These are phyloP conservation scores for Camellia granthamiana DNA, from an alignment of 148 eudicot species.

Conservation along the genomic window DNA sequence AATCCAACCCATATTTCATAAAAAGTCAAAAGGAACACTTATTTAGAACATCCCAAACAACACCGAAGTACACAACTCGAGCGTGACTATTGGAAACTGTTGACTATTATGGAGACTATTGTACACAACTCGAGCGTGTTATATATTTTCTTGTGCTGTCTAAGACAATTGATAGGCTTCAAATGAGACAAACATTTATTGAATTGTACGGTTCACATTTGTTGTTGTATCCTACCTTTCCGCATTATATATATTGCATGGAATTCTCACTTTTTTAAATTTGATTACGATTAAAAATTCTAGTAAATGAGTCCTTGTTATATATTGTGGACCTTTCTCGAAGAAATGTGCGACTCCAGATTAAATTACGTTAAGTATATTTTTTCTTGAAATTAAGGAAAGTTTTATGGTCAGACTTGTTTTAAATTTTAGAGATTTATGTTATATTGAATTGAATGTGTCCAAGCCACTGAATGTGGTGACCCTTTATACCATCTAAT, in stretches of 20 bases:
- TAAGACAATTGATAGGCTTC: neutral
- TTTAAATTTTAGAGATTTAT: neutral
- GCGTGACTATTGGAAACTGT: too few species aligned
- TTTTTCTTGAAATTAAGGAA: neutral
- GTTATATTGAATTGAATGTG: too few species aligned
- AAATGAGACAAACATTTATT: neutral
- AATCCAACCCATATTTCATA: too few species aligned
- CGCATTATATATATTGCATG: neutral
- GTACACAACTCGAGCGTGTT: conserved; percentile 12
- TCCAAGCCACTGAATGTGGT: neutral
- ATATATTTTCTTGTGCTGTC: neutral
- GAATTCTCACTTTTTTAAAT: too few species aligned
- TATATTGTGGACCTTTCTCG: neutral
- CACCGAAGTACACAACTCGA: too few species aligned
- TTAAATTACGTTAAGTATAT: neutral
- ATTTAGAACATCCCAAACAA: too few species aligned
- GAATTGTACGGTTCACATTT: neutral
- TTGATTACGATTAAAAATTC: neutral
- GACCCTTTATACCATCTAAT: neutral
- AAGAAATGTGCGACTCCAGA: neutral
- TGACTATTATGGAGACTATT: conserved; percentile 72
- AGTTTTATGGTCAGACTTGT: neutral
- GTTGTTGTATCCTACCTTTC: neutral
- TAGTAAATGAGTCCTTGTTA: neutral
- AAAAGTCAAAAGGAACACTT: too few species aligned